phyloP scores from a whole-genome alignment of 441 rosid species.

The Bocquillonia castaneifolia region DNA sequence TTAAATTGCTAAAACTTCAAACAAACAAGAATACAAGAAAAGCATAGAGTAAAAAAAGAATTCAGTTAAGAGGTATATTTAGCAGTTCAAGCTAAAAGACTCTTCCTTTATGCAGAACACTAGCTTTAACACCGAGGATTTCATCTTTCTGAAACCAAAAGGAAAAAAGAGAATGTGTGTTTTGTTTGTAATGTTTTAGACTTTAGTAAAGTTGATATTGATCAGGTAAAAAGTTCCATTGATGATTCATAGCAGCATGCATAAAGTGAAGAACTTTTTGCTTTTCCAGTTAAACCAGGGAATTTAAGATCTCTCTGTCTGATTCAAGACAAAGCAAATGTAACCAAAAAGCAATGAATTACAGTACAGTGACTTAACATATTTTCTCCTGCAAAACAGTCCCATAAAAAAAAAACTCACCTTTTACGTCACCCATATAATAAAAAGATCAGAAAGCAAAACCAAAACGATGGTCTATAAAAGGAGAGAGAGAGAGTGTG shows the following conservation, averaged over 20 bases:
- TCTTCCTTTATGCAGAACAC: background rate
- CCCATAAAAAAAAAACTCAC: background rate
- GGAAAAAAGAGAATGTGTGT: background rate
- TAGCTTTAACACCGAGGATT: background rate
- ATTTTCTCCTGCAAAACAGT: constrained; percentile 12
- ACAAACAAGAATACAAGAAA: background rate
- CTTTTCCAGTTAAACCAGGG: constrained; percentile 5
- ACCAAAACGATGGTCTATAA: background rate
- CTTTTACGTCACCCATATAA: background rate
- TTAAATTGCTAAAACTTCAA: background rate
- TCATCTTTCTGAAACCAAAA: background rate
- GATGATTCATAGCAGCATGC: background rate
- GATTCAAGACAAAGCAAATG: constrained; percentile 13
- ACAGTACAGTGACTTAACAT: constrained; percentile 12
- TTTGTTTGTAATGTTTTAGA: background rate
- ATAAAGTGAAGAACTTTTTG: constrained; percentile 1
- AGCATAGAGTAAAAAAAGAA: constrained; percentile 1
- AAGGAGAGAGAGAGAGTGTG: constrained; percentile 13
- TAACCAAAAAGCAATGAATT: constrained; percentile 6
- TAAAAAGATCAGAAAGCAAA: constrained; percentile 5
- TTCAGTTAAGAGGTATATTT: background rate
- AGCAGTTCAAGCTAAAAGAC: background rate
- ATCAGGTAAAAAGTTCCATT: background rate
- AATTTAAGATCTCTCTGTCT: constrained; percentile 5
- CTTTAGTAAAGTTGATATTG: background rate